Base-by-base conservation (phyloP, 371 early-diverging fungal genomes). In the Haplosporangium sp. region DNA sequence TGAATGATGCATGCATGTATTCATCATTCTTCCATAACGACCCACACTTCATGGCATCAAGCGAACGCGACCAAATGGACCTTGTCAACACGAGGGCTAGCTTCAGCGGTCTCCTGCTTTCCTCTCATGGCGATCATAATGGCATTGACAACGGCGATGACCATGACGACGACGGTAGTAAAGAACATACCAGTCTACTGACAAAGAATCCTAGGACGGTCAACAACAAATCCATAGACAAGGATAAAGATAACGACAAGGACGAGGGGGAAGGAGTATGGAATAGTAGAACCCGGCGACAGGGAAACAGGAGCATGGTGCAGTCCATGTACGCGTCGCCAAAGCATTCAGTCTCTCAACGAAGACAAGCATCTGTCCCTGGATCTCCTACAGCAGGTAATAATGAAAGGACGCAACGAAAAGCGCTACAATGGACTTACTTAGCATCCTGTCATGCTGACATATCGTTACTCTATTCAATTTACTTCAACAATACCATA, bases 261-360 rank as follows among this genome's bases (percentile, higher is more conserved):
- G 58, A 21, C 46, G 29, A 46, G 37, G 36, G 10, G 11, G 46
- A 13, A 23, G 18, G 0, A 23, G 55, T 21, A 12, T 11, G n/a
- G 38, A 16, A 2, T 18, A 51, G 57, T 45, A 6, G 23, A 45
- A 16, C 47, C 43, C 72, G 61, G 12, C 50, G 67, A 7, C 57
- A 59, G 20, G 67, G 48, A 9, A 73, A 62, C 38, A 55, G 51
- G 14, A 66, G 63, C 40, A 73, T 72, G 67, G 63, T 59, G 12
- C 67, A 73, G 14, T 73, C 74, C 6, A 36, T 74, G 1, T 74
- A 74, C 38, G 59, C 69, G 20, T 65, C 75, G 6, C 66, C 75
- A 6, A 65, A 69, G 29, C 51, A 53, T 13, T 7, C 64, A 9
- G 20, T 52, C 12, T 42, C 64, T 1, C 69, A 64, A 40, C 53